A percentile compares a stretch with the other conserved stretches of the same genome.
These are phyloP conservation scores for Yamadazyma sp. DNA, from an alignment of 1,139 yeast species.

Conservation along the genomic window DNA sequence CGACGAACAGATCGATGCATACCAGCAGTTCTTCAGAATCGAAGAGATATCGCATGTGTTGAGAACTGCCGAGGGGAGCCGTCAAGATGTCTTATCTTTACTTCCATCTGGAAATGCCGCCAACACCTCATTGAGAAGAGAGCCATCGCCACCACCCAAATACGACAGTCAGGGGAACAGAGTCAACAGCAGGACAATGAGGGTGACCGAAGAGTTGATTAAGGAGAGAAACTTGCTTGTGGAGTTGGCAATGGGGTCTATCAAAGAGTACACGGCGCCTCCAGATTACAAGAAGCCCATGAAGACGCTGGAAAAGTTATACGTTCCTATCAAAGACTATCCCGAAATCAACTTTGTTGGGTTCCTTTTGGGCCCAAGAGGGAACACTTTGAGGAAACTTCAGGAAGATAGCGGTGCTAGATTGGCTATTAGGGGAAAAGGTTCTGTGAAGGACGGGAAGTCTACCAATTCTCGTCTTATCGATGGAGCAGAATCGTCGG, in stretches of 20 bases:
- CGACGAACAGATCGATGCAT: conserved; percentile 82
- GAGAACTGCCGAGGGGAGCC: conserved; percentile 52
- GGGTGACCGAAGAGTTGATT: conserved; percentile 63
- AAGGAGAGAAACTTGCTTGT: conserved; percentile 78
- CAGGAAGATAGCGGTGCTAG: conserved; percentile 84
- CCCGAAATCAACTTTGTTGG: conserved; percentile 96
- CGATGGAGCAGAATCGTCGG: conserved; percentile 17
- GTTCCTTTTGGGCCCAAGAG: conserved; percentile 90
- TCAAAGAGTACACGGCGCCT: conserved; percentile 85
- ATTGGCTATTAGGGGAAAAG: conserved; percentile 87
- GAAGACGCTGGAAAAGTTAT: conserved; percentile 76
- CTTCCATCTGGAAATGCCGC: conserved; percentile 35
- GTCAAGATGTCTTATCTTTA: conserved; percentile 39
- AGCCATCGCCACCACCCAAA: conserved; percentile 92
- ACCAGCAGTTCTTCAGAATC: conserved; percentile 70
- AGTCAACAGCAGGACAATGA: conserved; percentile 75
- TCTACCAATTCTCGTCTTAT: conserved; percentile 23
- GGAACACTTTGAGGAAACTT: conserved; percentile 77
- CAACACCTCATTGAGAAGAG: conserved; percentile 42
- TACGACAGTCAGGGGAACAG: conserved; percentile 84
- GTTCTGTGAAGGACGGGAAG: conserved; percentile 93
- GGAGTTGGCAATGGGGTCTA: conserved; percentile 65
- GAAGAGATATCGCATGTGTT: conserved; percentile 63
- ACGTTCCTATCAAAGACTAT: conserved; percentile 81
- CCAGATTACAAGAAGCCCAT: conserved; percentile 71